Percentiles rank a stretch among this genome's conserved stretches.
These are phyloP conservation scores for Cystobasidium ongulense DNA, from an alignment of 768 basidiomycete genomes.

Conservation along the genomic window DNA sequence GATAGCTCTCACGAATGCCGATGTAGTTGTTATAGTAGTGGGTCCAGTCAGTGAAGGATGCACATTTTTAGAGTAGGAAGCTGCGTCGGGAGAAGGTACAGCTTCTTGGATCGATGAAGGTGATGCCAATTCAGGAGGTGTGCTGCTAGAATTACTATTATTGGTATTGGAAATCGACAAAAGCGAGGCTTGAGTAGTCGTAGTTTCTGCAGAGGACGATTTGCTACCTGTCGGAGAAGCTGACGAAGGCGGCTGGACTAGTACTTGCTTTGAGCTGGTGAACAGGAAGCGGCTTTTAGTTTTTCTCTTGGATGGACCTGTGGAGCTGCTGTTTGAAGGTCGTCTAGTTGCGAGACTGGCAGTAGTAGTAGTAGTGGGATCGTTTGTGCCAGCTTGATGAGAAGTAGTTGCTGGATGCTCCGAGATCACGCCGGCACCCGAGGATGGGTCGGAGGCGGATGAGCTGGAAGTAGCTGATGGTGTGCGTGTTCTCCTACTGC, in stretches of 20 bases:
- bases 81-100: not conserved
- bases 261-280: not conserved
- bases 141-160: too few species aligned
- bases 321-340: not conserved
- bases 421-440: too few species aligned
- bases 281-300: not conserved
- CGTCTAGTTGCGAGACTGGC: not conserved
- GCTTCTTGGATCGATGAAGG: not conserved
- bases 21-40: too few species aligned
- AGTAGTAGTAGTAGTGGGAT: not conserved
- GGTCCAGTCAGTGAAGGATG: too few species aligned
- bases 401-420: too few species aligned
- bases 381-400: not conserved
- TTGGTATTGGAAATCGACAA: not conserved
- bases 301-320: not conserved
- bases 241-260: not conserved
- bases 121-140: not conserved
- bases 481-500: too few species aligned
- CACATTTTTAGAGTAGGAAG: too few species aligned
- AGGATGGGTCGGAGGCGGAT: too few species aligned
- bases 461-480: too few species aligned
- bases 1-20: too few species aligned
- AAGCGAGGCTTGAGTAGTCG: not conserved
- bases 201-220: not conserved
- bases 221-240: not conserved